These are phyloP conservation scores for Ottelia alismoides DNA, from an alignment of 106 monocot species.

Conservation along the genomic window DNA sequence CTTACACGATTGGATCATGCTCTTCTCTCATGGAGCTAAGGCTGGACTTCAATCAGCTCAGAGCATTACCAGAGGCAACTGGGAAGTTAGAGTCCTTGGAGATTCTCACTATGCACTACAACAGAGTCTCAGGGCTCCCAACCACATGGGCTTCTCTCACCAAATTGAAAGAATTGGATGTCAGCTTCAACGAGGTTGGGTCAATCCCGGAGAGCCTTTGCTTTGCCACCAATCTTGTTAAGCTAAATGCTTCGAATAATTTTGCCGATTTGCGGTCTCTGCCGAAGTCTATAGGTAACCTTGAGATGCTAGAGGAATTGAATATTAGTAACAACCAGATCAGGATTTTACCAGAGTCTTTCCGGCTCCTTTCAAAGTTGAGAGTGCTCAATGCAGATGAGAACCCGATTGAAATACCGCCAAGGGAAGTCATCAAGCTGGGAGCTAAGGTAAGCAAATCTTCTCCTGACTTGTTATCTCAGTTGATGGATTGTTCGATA, in stretches of 20 bases:
- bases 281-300: slow-evolving; percentile 79
- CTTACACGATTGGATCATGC: slow-evolving; percentile 84
- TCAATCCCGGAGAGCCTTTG: slow-evolving; percentile 74
- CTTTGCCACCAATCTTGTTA: slow-evolving; percentile 63
- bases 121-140: slow-evolving; percentile 67
- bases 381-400: slow-evolving; percentile 65
- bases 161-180: slow-evolving; percentile 68
- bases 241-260: slow-evolving; percentile 61
- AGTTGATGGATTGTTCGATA: too few relatives aligned
- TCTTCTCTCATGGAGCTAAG: slow-evolving; percentile 52
- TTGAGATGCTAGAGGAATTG: slow-evolving; percentile 89
- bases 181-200: slow-evolving; percentile 88
- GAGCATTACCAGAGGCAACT: slow-evolving; percentile 85
- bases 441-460: slow-evolving; percentile 69
- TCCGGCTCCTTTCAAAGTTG: slow-evolving; percentile 54
- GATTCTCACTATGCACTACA: slow-evolving; percentile 72
- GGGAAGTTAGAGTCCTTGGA: slow-evolving; percentile 74
- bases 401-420: slow-evolving; percentile 84
- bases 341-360: slow-evolving; percentile 61
- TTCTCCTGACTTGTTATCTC: neutral
- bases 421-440: slow-evolving; percentile 62
- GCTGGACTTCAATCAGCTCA: slow-evolving; percentile 80
- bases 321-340: slow-evolving; percentile 94
- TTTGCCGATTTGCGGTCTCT: slow-evolving; percentile 76
- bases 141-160: slow-evolving; percentile 68